Base-by-base conservation (phyloP, 2,329 filamentous ascomycete genomes). In the Xylogone sp. region DNA sequence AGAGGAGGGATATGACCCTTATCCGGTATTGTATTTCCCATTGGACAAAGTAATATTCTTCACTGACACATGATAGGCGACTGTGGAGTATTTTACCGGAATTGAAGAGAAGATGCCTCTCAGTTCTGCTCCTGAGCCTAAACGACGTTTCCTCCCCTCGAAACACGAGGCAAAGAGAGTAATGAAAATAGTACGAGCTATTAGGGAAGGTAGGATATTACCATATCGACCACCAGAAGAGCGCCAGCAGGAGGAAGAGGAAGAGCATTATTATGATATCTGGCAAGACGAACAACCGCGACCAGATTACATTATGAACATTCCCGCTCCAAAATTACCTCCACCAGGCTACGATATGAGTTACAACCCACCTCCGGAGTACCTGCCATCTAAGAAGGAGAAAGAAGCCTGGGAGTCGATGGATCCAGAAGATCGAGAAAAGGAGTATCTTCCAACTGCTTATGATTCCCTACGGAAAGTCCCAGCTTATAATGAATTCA, bases 131-230 rank as follows among this genome's bases (percentile, higher is more conserved):
- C 94, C 94, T 6, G 94, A 99, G 68, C 94, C 94, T 1, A 99
- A 99, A 75, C 82, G 94, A 57, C 86, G 94, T 62, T 99, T 97
- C 68, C 75, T 99, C 9, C 94, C 95, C 6, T 97, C 93, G 45
- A 97, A 97, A 71, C 90, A 99, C 69, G 94, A 99, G 71, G 88
- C 90, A 27, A 97, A 97, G 76, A 84, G 92, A 52, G 83, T 99
- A 48, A 96, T 97, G 83, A 97, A 99, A 75, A 84, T 99, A 63
- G 94, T 97, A 49, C 90, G 89, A 65, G 94, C 94, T 34, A 99
- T 99, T 61, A 85, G 88, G 58, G 93, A 97, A 71, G 94, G 95
- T 31, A 84, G 91, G 46, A 97, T 99, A 59, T 75, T 96, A 63
- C 95, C 95, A 3, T 96, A 95, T 74, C 90, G 86, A 66, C 83